These are phyloP conservation scores for Paramecium caudatum DNA, from an alignment of 73 alveolate species.

Conservation along the genomic window DNA sequence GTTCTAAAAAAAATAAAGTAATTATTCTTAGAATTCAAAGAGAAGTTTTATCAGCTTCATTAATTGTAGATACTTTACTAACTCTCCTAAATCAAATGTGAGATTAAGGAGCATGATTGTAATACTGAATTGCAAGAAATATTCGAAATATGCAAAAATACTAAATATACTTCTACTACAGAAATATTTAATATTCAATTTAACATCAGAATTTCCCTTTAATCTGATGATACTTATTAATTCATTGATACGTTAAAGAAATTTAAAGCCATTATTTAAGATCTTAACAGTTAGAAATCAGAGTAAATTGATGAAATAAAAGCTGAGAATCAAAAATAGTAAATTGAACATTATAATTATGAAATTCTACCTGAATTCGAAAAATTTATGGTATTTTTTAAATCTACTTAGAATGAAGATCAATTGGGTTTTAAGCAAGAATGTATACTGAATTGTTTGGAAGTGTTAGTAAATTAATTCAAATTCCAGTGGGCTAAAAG, in stretches of 20 bases:
- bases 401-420: not conserved
- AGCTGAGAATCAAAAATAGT: not conserved
- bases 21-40: not conserved
- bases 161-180: not conserved
- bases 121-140: not conserved
- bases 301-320: not conserved
- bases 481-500: slow-evolving; percentile 50
- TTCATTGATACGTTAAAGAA: not conserved
- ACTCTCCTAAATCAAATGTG: not conserved
- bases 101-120: not conserved
- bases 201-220: not conserved
- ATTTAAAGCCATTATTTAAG: not conserved
- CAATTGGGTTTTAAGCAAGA: not conserved
- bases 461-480: not conserved
- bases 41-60: not conserved
- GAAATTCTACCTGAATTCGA: not conserved
- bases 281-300: not conserved
- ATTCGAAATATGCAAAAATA: not conserved
- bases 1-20: slow-evolving; percentile 1
- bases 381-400: not conserved
- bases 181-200: slow-evolving; percentile 9
- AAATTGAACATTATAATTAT: not conserved
- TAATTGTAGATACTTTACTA: not conserved
- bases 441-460: slow-evolving; percentile 26
- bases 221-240: slow-evolving; percentile 32